Evolutionary conservation across 805 yeast genomes (phyloP), one percentile per base, ranked within the genome.

Genomic region (Tetrapisispora taiwanensis): DNA sequence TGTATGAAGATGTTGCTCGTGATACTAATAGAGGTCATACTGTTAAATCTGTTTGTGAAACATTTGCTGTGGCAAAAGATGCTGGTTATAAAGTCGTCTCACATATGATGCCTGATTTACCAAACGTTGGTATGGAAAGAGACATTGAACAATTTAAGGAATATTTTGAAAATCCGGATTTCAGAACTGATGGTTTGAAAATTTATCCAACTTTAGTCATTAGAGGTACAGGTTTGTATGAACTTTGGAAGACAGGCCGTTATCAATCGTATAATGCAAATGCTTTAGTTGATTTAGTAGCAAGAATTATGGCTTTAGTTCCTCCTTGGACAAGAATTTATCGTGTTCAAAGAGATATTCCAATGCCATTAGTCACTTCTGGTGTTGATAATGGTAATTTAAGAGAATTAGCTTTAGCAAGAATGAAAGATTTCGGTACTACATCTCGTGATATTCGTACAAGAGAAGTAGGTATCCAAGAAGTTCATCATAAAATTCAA

Each of bases 321-420:
- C 98, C 98, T 22, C 98, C 98, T 3, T 92, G 98, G 98, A 92
- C 98, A 3, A 80, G 98, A 68, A 92, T 92, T 55, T 92, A 92
- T 65, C 81, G 98, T 65, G 98, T 92, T 19, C 98, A 92, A 68
- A 77, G 98, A 71, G 98, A 92, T 73, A 92, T 92, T 46, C 98
- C 98, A 17, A 92, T 92, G 98, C 98, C 98, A 0, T 72, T 92
- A 53, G 98, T 92, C 36, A 84, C 96, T 0, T 84, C 95, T 1
- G 98, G 98, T 56, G 98, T 92, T 35, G 98, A 92, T 56, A 92
- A 92, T 64, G 98, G 98, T 56, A 92, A 92, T 59, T 73, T 92
- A 59, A 75, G 98, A 60, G 98, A 92, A 64, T 71, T 92, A 52
- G 97, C 98, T 0, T 71, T 92, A 41, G 96, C 96, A 1, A 78